A percentile compares a stretch with the other conserved stretches of the same genome.
Conservation (phyloP, 2,329 filamentous ascomycete genomes). For the Metarhizium guizhouense region DNA sequence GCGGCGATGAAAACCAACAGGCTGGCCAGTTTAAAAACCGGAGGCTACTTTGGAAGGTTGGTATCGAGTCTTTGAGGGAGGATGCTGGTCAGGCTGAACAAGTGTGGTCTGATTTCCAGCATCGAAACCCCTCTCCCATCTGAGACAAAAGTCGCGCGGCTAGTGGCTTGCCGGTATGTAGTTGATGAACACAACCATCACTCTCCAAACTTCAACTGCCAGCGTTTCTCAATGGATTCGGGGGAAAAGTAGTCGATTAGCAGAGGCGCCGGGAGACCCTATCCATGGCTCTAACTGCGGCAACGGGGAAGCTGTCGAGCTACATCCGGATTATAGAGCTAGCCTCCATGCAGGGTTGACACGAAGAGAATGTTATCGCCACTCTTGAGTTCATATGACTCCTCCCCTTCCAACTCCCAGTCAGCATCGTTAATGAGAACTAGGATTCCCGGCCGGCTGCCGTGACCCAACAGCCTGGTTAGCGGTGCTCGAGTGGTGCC, state of each 20-base stretch:
- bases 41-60: neutral
- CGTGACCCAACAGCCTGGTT: slow-evolving; percentile 4
- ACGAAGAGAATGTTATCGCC: slow-evolving; percentile 92
- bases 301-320: neutral
- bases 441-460: slow-evolving; percentile 85
- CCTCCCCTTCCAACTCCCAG: slow-evolving; percentile 96
- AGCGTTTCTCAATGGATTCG: no score
- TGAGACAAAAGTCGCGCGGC: neutral
- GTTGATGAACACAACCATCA: neutral
- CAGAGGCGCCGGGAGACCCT: neutral
- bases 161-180: neutral
- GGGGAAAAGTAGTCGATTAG: neutral
- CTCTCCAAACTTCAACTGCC: neutral
- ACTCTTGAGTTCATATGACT: slow-evolving; percentile 72
- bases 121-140: neutral
- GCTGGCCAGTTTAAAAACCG: neutral
- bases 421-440: slow-evolving; percentile 97
- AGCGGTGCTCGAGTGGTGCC: slow-evolving; percentile 9
- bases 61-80: neutral
- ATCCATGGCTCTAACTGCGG: neutral
- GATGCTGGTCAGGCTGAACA: slow-evolving; percentile 1
- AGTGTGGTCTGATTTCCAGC: neutral
- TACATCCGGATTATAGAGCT: slow-evolving; percentile 14
- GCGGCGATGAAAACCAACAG: neutral
- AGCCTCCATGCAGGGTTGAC: slow-evolving; percentile 91